A percentile compares a stretch with the other conserved stretches of the same genome.
These are phyloP conservation scores for Penicillium sp. DNA, from an alignment of 2,329 filamentous ascomycete species.

Conservation along the genomic window DNA sequence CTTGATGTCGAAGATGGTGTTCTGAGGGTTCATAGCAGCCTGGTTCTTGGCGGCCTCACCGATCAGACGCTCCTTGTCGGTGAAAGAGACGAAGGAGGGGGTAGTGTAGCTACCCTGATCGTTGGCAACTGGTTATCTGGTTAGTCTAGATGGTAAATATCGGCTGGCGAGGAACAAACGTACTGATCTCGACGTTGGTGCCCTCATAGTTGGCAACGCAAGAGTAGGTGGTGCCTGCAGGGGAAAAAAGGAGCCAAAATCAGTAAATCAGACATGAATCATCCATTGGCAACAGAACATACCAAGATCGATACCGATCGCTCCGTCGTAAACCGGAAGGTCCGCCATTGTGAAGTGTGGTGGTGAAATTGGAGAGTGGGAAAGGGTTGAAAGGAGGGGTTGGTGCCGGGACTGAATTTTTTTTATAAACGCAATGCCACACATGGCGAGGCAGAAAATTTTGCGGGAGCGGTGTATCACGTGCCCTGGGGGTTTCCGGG, in stretches of 20 bases:
- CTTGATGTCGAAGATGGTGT: constrained; percentile 99
- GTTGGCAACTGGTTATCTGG: constrained; percentile 71
- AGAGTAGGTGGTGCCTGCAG: constrained; percentile 94
- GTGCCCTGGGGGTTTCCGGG: constrained; percentile 12
- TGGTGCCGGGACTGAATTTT: constrained; percentile 26
- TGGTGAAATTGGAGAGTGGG: constrained; percentile 23
- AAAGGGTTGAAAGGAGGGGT: constrained; percentile 27
- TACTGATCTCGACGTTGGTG: constrained; percentile 98
- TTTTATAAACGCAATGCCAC: constrained; percentile 31
- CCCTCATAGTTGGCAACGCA: constrained; percentile 99
- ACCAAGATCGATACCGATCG: constrained; percentile 99
- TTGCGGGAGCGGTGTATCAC: constrained; percentile 28
- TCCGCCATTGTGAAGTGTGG: constrained; percentile 29
- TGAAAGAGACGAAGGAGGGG: constrained; percentile 99
- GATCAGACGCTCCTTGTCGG: constrained; percentile 96
- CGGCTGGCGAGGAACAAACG: constrained; percentile 35
- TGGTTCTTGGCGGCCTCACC: constrained; percentile 99
- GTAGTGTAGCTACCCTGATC: constrained; percentile 99
- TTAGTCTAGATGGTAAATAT: constrained; percentile 11
- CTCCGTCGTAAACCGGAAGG: constrained; percentile 82
- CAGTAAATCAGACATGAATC: constrained; percentile 14
- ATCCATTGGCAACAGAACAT: constrained; percentile 45
- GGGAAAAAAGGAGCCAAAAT: constrained; percentile 17
- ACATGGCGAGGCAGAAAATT: constrained; percentile 26
- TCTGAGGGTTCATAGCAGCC: constrained; percentile 97